Base-by-base conservation (phyloP, 2,329 filamentous ascomycete genomes). In the Aspergillus sojae region DNA sequence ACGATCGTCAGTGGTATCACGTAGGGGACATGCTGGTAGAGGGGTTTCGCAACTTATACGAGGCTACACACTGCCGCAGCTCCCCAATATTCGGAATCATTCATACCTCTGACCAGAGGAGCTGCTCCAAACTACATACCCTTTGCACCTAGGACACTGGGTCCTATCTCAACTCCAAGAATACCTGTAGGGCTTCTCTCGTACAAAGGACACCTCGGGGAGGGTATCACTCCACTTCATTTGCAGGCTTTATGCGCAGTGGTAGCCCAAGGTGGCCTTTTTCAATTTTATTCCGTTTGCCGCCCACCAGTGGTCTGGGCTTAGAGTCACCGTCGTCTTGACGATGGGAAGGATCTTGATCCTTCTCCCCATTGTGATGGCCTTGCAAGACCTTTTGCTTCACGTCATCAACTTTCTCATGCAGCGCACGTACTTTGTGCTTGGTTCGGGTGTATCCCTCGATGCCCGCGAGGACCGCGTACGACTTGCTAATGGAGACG, bases 401-500 rank as follows among this genome's bases (percentile, higher is more conserved):
- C 1, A 56, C 26, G 43, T 41, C 32, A 41, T 69, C 67, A 11
- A 71, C 30, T 50, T 71, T 74, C 10, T 73, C 66, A 10, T 71
- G 69, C 3, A 68, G 36, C 9, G 54, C 57, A 21, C 63, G 69
- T 1, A 71, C 41, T 41, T 72, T 74, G 14, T 57, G 67, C 30
- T 89, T 87, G 14, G 89, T 89, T 70, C 88, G 88, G 57, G 90
- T 79, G 73, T 96, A 97, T 16, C 88, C 86, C 80, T 97, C 93
- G 5, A 97, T 82, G 0, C 94, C 94, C 0, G 94, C 86, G 0
- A 97, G 83, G 0, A 96, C 88, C 0, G 91, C 89, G 73, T 96
- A 97, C 1, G 90, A 90, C 70, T 93, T 89, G 48, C 89, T 92
- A 53, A 96, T 91, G 21, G 88, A 91, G 12, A 96, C 88, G 30